Base-by-base conservation (phyloP, 345 rosid genomes). In the Citrus maxima region DNA sequence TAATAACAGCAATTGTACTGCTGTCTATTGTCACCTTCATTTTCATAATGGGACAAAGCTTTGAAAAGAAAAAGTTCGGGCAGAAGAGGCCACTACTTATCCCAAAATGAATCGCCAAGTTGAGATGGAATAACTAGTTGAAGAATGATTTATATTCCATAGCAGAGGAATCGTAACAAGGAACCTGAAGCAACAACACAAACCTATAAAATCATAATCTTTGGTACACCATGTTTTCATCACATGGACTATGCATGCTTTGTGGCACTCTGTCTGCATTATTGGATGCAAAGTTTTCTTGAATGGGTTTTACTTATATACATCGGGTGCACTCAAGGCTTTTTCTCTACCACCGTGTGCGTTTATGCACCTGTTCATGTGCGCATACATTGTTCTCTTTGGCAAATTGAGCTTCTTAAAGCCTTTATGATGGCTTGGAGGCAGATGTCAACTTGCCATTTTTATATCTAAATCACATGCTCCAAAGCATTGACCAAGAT, bases 401-500 rank as follows among this genome's bases (percentile, higher is more conserved):
- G 51, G 51, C 16, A 46, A 46, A 46, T 46, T 46, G 51, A 37
- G 42, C 60, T 13, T 42, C 56, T 42, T 21, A 60, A 72, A 19
- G 28, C 19, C 75, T 42, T 38, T 42, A 10, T 16, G 18, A 18
- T 19, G 6, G 19, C 34, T 3, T 4, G 4, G 22, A 75, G 13
- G 30, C 49, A 63, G 21, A 64, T 63, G 71, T 76, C 72, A 76
- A 51, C 62, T 75, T 51, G 70, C 37, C 66, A 32, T 46, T 42
- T 77, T 69, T 40, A 28, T 8, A 80, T 49, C 21, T 14, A 9
- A 67, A 34, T 60, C 54, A 5, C 78, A n/a, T 42, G 70, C 35
- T 22, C 70, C 76, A 61, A 78, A 30, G 80, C 74, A 32, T 80
- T 80, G 79, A 80, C 82, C 76, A 30, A 51, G 24, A 69, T 60